These are phyloP conservation scores for Chamaenerion angustifolium DNA, from an alignment of 345 rosid genomes.

Conservation along the genomic window DNA sequence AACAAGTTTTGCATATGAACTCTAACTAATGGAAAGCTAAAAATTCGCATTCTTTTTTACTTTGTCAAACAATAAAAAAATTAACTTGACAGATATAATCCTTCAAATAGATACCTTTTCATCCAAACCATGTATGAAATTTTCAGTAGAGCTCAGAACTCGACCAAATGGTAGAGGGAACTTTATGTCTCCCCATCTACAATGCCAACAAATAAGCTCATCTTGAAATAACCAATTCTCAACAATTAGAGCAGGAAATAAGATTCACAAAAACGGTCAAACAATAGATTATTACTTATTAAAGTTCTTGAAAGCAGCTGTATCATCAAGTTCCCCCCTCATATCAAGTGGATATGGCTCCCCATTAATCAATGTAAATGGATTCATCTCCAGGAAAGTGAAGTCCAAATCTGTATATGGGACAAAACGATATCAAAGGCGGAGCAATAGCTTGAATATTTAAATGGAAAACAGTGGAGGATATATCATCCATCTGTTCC, in stretches of 20 bases:
- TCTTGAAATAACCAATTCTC: neutral
- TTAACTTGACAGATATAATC: neutral
- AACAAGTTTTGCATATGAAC: too few relatives aligned
- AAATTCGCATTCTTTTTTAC: too few relatives aligned
- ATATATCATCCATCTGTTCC: neutral
- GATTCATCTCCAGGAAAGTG: slow-evolving; percentile 90
- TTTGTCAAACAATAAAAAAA: neutral
- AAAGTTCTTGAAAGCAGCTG: slow-evolving; percentile 94
- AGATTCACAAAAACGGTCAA: neutral
- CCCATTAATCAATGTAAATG: slow-evolving; percentile 73
- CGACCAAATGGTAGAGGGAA: slow-evolving; percentile 96
- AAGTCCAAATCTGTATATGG: slow-evolving; percentile 64
- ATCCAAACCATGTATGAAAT: slow-evolving; percentile 75
- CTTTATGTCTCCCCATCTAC: slow-evolving; percentile 80
- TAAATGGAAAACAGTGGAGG: neutral
- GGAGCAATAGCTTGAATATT: neutral
- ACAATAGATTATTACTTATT: slow-evolving; percentile 41
- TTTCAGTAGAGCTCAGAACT: slow-evolving; percentile 68
- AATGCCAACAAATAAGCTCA: slow-evolving; percentile 1
- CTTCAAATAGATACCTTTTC: slow-evolving; percentile 46
- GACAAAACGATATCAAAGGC: neutral
- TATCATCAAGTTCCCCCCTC: slow-evolving; percentile 96
- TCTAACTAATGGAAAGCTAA: too few relatives aligned
- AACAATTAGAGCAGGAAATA: neutral
- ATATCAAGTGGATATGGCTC: slow-evolving; percentile 93